Evolutionary conservation across 305 asterid species (phyloP), one percentile per base, ranked within the genome.

Genomic region (Ajuga reptans): DNA sequence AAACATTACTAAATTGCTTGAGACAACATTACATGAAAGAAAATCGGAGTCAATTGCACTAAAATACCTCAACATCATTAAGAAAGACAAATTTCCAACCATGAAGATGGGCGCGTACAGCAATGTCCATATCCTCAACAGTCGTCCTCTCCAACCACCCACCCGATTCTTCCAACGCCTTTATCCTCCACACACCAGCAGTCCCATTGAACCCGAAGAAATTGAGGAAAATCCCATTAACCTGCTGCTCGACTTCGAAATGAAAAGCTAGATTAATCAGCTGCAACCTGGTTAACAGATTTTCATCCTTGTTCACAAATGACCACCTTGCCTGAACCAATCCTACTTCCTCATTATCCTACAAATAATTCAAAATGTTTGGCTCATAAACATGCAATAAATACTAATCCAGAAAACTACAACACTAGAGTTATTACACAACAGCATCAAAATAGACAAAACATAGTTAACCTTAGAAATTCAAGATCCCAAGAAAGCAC

Each of bases 291-390:
- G 98, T 91, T 21, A 91, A 82, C 21, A 91, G 84, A 74, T 91
- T 91, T 59, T 91, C 98, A 74, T 89, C 98, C 85, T 87, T 86
- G 92, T 91, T 91, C 75, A 91, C 98, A 72, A 87, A 91, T 4
- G 98, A 91, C 98, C 96, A 91, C 72, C 98, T 82, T 34, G 98
- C 95, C 53, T 91, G 98, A 67, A 91, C 98, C 89, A 91, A 79
- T 52, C 95, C 98, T 18, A 91, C 78, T 45, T 91, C 92, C 64
- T 89, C 90, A 33, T 91, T 91, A 75, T 85, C 98, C 98, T 91
- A 77, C 83, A 87, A 17, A 70, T 75, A n/a, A n/a, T n/a, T 47
- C 73, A 72, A 68, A 75, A 37, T 2, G 31, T n/a, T n/a, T n/a
- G n/a, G n/a, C n/a, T n/a, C n/a, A 51, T 70, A 75, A 16, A 69